Conservation (phyloP, 2,329 filamentous ascomycete species). For the Boeremia lycopersici region DNA sequence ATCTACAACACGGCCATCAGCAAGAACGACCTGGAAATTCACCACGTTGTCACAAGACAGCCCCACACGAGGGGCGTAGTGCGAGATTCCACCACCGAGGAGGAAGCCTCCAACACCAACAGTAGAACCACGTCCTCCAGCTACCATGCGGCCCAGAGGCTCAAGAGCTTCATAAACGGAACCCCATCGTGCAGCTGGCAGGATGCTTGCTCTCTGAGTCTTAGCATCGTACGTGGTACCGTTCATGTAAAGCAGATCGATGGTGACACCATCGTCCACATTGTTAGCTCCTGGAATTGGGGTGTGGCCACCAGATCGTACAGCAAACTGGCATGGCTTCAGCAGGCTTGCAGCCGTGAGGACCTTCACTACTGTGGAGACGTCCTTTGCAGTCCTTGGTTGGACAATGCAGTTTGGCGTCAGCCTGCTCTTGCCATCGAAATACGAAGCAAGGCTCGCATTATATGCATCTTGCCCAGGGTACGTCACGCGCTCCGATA, state of each 20-base stretch:
- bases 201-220: slow-evolving; percentile 10
- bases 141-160: slow-evolving; percentile 26
- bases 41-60: slow-evolving; percentile 23
- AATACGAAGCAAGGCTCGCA: slow-evolving; percentile 20
- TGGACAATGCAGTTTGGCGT: slow-evolving; percentile 27
- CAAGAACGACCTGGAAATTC: slow-evolving; percentile 46
- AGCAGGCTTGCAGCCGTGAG: slow-evolving; percentile 4
- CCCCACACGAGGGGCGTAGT: slow-evolving; percentile 10
- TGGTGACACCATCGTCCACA: slow-evolving; percentile 24
- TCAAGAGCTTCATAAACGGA: slow-evolving; percentile 29
- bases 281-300: slow-evolving; percentile 21
- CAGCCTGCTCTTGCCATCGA: slow-evolving; percentile 20
- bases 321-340: slow-evolving; percentile 17
- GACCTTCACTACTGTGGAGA: slow-evolving; percentile 19
- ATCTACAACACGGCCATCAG: slow-evolving; percentile 35
- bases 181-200: slow-evolving; percentile 23
- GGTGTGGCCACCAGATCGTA: slow-evolving; percentile 26
- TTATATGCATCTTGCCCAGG: slow-evolving; percentile 17
- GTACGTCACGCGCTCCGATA: slow-evolving; percentile 10
- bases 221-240: slow-evolving; percentile 5
- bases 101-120: slow-evolving; percentile 40
- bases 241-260: slow-evolving; percentile 23
- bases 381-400: slow-evolving; percentile 20
- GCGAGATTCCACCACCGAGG: slow-evolving; percentile 29
- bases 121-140: slow-evolving; percentile 32